Base-by-base conservation (phyloP, 2,329 filamentous ascomycete species). In the Apiospora hydei region DNA sequence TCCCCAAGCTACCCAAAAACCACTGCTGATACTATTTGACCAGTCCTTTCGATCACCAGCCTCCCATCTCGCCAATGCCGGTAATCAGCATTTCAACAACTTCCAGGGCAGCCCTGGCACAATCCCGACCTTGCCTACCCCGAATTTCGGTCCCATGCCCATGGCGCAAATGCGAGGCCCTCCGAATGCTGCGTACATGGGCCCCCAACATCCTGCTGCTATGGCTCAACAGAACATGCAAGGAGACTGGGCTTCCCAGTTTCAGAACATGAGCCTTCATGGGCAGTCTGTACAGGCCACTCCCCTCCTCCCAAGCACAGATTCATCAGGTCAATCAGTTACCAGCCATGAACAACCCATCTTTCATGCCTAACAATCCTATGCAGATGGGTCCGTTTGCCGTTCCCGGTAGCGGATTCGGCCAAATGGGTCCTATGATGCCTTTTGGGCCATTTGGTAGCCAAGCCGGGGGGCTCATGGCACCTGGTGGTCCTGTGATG, bases 211-310 rank as follows among this genome's bases (percentile, higher is more conserved):
- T 71, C 16, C 61, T 47, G n/a, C 67, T 34, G 44, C 72, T 70
- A 49, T 72, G 71, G 26, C 69, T 10, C 66, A 68, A 13, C 66
- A 46, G 72, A 71, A 73, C 75, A 68, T 74, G 74, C 24, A 69
- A 66, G 46, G 68, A 73, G 61, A 71, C 70, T 85, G 82, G 82
- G 81, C 80, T 77, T 83, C 74, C 77, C 86, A 77, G 77, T 88
- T 77, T 81, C 86, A 77, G 83, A 88, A 76, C 76, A 84, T 81
- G 85, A 86, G 74, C 80, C n/a, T 68, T 26, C 41, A 68, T 34
- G 66, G 26, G 24, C 66, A 11, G 41, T 14, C 66, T 68, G 24
- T 24, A n/a, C 24, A 47, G 11, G 44, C 66, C 66, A 26, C 24
- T 26, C 26, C 26, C 43, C 10, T 47, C 66, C 5, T 21, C 24